These are phyloP conservation scores for Gossypium thurberi DNA, from an alignment of 345 rosid genomes.

Conservation along the genomic window DNA sequence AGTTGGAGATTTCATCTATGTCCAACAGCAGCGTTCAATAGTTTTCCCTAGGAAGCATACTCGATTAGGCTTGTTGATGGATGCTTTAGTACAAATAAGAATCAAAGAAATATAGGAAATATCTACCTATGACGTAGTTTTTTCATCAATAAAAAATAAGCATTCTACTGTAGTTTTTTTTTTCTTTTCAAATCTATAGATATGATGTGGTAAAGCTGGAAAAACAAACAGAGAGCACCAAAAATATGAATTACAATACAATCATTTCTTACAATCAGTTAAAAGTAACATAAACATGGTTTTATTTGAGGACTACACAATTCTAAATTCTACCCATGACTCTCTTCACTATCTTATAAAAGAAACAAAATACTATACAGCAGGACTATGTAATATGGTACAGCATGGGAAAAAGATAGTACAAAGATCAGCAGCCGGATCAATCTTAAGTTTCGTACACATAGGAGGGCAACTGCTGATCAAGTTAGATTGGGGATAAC, in stretches of 20 bases:
- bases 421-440: conserved; percentile 20
- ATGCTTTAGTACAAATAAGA: not conserved
- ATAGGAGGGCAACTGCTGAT: conserved; percentile 14
- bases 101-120: not conserved
- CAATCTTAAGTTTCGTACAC: conserved; percentile 14
- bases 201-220: not conserved
- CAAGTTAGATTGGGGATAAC: conserved; percentile 18
- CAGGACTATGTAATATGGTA: conserved; percentile 29
- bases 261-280: conserved; percentile 24
- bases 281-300: conserved; percentile 28
- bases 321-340: conserved; percentile 16
- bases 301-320: conserved; percentile 28
- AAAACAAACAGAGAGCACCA: not conserved
- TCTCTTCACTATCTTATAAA: conserved; percentile 22
- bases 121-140: not conserved
- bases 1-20: not conserved
- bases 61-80: not conserved
- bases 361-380: conserved; percentile 35
- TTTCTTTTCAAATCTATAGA: not conserved
- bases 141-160: too few species aligned
- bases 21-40: not conserved
- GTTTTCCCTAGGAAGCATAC: not conserved
- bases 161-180: not conserved
- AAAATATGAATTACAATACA: conserved; percentile 15
- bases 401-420: conserved; percentile 18